Evolutionary conservation across 352 stramenopile genomes (phyloP), one percentile per base, ranked within the genome.

Genomic region (Pythium sp.): DNA sequence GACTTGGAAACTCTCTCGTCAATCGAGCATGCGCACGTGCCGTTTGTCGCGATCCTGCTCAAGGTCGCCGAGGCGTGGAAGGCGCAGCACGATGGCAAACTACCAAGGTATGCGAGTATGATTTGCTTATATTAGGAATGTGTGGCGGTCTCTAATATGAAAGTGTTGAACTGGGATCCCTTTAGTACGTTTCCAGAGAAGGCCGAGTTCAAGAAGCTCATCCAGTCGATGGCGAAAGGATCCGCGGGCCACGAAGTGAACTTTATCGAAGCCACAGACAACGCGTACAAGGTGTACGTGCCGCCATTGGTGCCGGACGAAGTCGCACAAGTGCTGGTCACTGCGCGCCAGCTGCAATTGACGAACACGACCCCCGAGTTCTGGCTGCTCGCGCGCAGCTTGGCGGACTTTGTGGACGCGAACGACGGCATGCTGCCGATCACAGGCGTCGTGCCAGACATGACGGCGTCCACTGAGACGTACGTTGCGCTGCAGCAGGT

Each of bases 401-500:
- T 98, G 20, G 75, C 73, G 4, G 80, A 91, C 36, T 98, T 97
- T 79, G 78, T 97, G 11, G 69, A 80, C 30, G 69, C 76, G 28
- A 91, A 93, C 60, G 75, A 82, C 12, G 82, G 79, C 1, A 43
- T 89, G 51, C 73, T 89, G 57, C 94, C 94, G 4, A 75, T 98
- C n/a, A 92, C 91, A 36, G 96, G 96, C 3, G 87, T 90, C 12
- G 91, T 99, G 30, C 97, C 97, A 0, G 98, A 99, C 67, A 99
- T 99, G 96, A 99, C 97, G 7, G 89, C 94, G 15, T 96, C 95
- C 12, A 99, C 97, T 1, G 80, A 96, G n/a, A 78, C 71, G 11
- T 99, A 98, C 77, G 88, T 99, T 6, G 77, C 86, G 56, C 75
- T 99, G 61, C 97, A 99, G 77, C 76, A 94, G 24, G 68, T 98